These are phyloP conservation scores for Backusella psychrophila DNA, from an alignment of 192 early-diverging fungal genomes.

Conservation along the genomic window DNA sequence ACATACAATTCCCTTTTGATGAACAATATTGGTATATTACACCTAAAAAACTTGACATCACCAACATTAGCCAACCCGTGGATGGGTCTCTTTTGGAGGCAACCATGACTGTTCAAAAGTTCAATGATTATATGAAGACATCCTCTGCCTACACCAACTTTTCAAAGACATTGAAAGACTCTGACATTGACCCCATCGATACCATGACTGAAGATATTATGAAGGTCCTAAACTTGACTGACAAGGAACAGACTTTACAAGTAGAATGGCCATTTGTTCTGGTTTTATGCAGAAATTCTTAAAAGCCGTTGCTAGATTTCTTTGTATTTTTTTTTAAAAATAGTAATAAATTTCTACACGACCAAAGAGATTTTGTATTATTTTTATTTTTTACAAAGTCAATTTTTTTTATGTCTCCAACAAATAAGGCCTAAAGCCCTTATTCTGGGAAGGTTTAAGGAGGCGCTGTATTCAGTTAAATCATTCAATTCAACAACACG, in stretches of 20 bases:
- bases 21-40: constrained; percentile 39
- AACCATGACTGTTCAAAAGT: constrained; percentile 37
- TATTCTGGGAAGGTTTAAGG: too few species aligned
- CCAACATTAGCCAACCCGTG: neutral
- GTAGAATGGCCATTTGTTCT: constrained; percentile 52
- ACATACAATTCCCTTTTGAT: constrained; percentile 41
- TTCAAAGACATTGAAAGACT: constrained; percentile 27
- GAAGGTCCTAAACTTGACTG: constrained; percentile 12
- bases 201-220: constrained; percentile 33
- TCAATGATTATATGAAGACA: constrained; percentile 53
- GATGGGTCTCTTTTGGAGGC: constrained; percentile 31
- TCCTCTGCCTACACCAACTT: constrained; percentile 58
- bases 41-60: constrained; percentile 13
- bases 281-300: constrained; percentile 28
- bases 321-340: too few species aligned
- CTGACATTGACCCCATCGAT: too few species aligned
- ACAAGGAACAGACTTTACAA: constrained; percentile 35
- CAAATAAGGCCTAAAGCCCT: too few species aligned
- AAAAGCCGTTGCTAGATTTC: neutral
- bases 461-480: too few species aligned
- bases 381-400: too few species aligned
- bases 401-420: too few species aligned
- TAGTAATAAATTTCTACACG: too few species aligned
- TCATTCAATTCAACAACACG: too few species aligned
- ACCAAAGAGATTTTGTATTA: too few species aligned